Conservation (phyloP, 2,329 filamentous ascomycete species). For the Aspergillus sojae region DNA sequence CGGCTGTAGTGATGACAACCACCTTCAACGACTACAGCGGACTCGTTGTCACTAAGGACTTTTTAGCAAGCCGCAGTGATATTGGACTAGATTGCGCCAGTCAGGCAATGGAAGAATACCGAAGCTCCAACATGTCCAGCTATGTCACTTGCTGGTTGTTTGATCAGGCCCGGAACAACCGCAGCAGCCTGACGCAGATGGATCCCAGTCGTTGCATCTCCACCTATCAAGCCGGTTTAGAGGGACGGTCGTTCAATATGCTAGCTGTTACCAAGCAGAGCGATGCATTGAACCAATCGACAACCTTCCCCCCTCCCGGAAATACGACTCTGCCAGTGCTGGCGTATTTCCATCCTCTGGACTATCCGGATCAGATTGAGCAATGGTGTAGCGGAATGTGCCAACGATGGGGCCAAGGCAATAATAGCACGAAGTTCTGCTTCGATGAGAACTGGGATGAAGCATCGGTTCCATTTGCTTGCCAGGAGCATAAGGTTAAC, state of each 20-base stretch:
- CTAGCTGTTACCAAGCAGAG: background rate
- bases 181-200: background rate
- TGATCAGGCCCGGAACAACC: background rate
- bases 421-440: background rate
- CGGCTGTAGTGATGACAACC: conserved; percentile 13
- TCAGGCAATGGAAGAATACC: background rate
- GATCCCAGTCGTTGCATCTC: background rate
- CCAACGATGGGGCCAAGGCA: background rate
- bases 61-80: background rate
- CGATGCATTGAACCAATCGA: background rate
- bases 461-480: background rate
- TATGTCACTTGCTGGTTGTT: conserved; percentile 8
- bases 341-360: background rate
- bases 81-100: background rate
- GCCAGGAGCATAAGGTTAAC: background rate
- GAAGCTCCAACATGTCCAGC: background rate
- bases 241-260: background rate
- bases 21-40: conserved; percentile 15
- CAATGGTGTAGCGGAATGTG: background rate
- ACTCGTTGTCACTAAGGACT: conserved; percentile 6
- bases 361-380: background rate
- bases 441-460: background rate
- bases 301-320: background rate
- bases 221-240: background rate
- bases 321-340: conserved; percentile 4